Evolutionary conservation across 140 eudicot species (phyloP).

Genomic region (Flaveria floridana): DNA sequence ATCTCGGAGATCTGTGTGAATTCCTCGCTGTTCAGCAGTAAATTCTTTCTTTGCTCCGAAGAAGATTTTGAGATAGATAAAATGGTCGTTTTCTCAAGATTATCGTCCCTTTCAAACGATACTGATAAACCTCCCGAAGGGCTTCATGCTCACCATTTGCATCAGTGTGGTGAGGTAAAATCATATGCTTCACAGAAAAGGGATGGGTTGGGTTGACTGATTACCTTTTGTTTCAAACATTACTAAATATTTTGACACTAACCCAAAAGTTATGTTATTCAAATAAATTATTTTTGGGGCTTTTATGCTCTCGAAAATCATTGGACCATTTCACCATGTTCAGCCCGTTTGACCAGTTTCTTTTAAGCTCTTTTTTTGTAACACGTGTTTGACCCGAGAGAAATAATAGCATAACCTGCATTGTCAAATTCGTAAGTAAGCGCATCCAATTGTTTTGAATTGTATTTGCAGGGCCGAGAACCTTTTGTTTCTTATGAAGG

Average conservation of each 20-base stretch:
- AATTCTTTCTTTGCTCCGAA: constrained; percentile 75
- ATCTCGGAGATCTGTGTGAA: constrained; percentile 92
- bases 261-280: background rate
- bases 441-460: background rate
- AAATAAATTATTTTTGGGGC: background rate
- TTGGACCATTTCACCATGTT: background rate
- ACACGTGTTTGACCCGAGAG: background rate
- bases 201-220: background rate
- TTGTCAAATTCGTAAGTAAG: background rate
- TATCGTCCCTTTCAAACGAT: constrained; percentile 40
- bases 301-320: background rate
- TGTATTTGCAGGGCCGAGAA: constrained; percentile 72
- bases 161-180: constrained; percentile 77
- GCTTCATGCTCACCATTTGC: constrained; percentile 37
- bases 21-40: constrained; percentile 84
- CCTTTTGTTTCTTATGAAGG: constrained; percentile 98
- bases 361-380: background rate
- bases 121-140: constrained; percentile 67
- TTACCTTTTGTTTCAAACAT: too few species aligned
- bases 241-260: too few species aligned
- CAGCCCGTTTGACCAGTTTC: background rate
- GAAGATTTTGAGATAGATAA: constrained; percentile 53
- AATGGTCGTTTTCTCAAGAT: constrained; percentile 28
- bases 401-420: background rate
- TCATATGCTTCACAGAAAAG: background rate